Base-by-base conservation (phyloP, 495 filamentous ascomycete genomes). In the Neurospora terricola region DNA sequence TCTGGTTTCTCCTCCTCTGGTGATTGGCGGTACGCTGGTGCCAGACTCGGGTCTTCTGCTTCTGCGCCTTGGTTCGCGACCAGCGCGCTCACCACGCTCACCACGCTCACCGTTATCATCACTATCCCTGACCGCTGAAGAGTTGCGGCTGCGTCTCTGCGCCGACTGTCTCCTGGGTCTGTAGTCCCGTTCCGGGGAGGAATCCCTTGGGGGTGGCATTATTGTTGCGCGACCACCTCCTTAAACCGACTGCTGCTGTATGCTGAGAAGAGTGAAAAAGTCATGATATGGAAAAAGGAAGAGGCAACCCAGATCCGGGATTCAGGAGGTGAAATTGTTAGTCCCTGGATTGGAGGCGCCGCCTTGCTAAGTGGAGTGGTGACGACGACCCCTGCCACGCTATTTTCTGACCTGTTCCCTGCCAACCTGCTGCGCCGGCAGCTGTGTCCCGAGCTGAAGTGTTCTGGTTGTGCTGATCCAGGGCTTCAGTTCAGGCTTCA, bases 1-100 rank as follows among this genome's bases (percentile, higher is more conserved):
- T 77, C 76, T 4, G 79, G 71, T 42, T 73, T 70, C 54, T 16
- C 54, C 43, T 48, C 43, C 54, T 62, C 54, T 62, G 54, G 54
- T 62, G 27, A 62, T 62, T 30, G 54, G 54, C 71, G 77, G 78
- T 7, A 77, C 77, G 70, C 76, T 76, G 12, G 77, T 73, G n/a
- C 73, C 74, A 21, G 78, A 43, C 30, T 81, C 81, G 39, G 72
- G 73, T 38, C 70, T 59, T 45, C 71, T 77, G 71, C 71, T 62
- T 34, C 54, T 34, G 54, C 54, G 54, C 27, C 54, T 62, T 62
- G 54, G 54, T 8, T 62, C 54, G 54, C 54, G 54, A 30, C 54
- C 54, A 30, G 54, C 54, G 23, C 54, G 54, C n/a, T 48, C 43
- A 48, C 43, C 43, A 42, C 40, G 42, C 18, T 45, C 42, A 45